Evolutionary conservation across 1,284 basidiomycete species (phyloP).

Genomic region (Polyporus tsugae): DNA sequence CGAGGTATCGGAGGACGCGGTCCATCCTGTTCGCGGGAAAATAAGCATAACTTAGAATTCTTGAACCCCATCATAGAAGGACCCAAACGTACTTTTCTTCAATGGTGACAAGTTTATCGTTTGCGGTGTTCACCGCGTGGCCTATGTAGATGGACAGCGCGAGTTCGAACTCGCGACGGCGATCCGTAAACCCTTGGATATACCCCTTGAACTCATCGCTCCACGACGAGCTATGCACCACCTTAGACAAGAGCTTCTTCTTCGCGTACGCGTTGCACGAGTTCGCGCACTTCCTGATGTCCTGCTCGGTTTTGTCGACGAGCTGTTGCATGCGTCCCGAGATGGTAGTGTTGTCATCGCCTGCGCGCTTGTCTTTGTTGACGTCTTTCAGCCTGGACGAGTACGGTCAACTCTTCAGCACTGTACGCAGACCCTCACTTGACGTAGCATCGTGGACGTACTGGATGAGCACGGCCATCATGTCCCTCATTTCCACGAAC

Average conservation of each 20-base stretch:
- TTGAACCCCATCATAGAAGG: background rate
- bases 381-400: background rate
- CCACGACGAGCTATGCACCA: slow-evolving; percentile 47
- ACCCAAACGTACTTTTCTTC: slow-evolving; percentile 27
- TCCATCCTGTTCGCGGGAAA: slow-evolving; percentile 29
- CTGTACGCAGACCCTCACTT: background rate
- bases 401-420: background rate
- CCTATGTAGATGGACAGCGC: slow-evolving; percentile 45
- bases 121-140: slow-evolving; percentile 42
- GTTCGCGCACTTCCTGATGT: slow-evolving; percentile 41
- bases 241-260: slow-evolving; percentile 44
- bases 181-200: slow-evolving; percentile 41
- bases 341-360: slow-evolving; percentile 22
- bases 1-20: background rate
- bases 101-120: slow-evolving; percentile 41
- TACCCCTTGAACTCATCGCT: slow-evolving; percentile 45
- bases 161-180: slow-evolving; percentile 43
- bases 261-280: slow-evolving; percentile 42
- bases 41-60: slow-evolving; percentile 30
- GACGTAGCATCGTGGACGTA: slow-evolving; percentile 27
- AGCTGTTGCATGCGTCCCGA: slow-evolving; percentile 34
- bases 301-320: slow-evolving; percentile 30
- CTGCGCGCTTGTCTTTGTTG: slow-evolving; percentile 1
- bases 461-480: slow-evolving; percentile 54
- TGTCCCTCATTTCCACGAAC: slow-evolving; percentile 53